Base-by-base conservation (phyloP, 2,329 filamentous ascomycete genomes). In the Fusarium foetens region DNA sequence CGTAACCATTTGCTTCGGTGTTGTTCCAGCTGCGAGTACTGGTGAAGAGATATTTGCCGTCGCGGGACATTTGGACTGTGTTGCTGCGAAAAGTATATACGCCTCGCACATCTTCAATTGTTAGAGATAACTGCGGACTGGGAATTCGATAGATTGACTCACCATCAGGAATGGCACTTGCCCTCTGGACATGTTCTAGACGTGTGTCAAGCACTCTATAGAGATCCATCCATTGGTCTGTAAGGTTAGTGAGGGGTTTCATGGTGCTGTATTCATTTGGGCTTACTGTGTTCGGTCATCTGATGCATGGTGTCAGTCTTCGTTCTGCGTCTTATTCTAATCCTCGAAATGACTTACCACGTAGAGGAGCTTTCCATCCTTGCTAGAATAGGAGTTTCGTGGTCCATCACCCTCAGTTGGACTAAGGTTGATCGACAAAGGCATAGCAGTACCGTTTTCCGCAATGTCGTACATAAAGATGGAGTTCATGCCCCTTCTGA, bases 391-490 rank as follows among this genome's bases (percentile, higher is more conserved):
- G 4, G 58, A 62, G 33, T 62, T 62, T 6, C 58, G 58, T 31
- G 58, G 58, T 9, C 58, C 51, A n/a, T 58, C 58, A 3, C 58
- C 58, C 13, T 62, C 41, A n/a, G 51, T 46, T 5, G 58, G 58
- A 27, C 58, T 62, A 4, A 62, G 58, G 11, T 58, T 62, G 10
- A 58, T 58, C 0, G 51, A 62, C 13, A 62, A 9, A 38, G 58
- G 51, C 6, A 51, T 62, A 2, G 51, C 58, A 27, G 58, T 46
- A 1, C 51, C 58, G 11, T 58, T 62, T n/a, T 62, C 29, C n/a
- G 58, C 41, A n/a, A 62, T 62, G 19, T 46, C 58, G 19, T 62
- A 62, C 58, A 62, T 61, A 7, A 62, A 62, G 13, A 62, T 62
- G 0, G 58, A 62, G 41, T 62, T 62, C 46, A 35, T 58, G 12